Base-by-base conservation (phyloP, 2,329 filamentous ascomycete species). In the Didymella pomorum region DNA sequence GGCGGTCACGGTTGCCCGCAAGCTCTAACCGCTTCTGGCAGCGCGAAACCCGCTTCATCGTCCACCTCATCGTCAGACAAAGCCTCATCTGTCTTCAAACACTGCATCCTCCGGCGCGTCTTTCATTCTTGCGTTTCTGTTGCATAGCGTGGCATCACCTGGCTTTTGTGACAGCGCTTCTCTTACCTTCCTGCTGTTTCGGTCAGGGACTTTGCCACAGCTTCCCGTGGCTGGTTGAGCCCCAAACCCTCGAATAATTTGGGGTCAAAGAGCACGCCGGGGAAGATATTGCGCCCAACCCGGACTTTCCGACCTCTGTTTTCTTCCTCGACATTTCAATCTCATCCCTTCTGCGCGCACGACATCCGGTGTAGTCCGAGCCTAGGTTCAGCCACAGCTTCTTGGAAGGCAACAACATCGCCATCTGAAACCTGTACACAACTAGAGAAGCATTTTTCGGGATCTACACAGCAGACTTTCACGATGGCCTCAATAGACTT, bases 401-500 rank as follows among this genome's bases (percentile, higher is more conserved):
- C 3, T 8, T 20, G 20, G 18, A 26, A 41, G 50, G 26, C 31
- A 47, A 45, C 20, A 29, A 44, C 33, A 4, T 45, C 23, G 28
- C 48, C 48, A 52, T 43, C 26, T 16, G 11, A 28, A 21, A 12
- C 21, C 23, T 37, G 20, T 18, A 11, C 8, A 2, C n/a, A 43
- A 28, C 20, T n/a, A n/a, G 23, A 53, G 12, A 4, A 31, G 10
- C 12, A 41, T 23, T 16, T 31, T 29, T 26, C 14, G 20, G 14
- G 4, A 14, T 33, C 26, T 18, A 3, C 31, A 33, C 20, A 41
- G 23, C 16, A 11, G 28, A 9, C 11, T 9, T 25, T 9, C 29
- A 68, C 23, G 20, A 78, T 78, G 75, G 71, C 74, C 48, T 47
- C 65, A 2, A 70, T 84, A 58, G 84, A 87, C 67, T 86, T 84